Evolutionary conservation across 306 rosid genomes (phyloP).

Genomic region (Ziziphus jujuba): DNA sequence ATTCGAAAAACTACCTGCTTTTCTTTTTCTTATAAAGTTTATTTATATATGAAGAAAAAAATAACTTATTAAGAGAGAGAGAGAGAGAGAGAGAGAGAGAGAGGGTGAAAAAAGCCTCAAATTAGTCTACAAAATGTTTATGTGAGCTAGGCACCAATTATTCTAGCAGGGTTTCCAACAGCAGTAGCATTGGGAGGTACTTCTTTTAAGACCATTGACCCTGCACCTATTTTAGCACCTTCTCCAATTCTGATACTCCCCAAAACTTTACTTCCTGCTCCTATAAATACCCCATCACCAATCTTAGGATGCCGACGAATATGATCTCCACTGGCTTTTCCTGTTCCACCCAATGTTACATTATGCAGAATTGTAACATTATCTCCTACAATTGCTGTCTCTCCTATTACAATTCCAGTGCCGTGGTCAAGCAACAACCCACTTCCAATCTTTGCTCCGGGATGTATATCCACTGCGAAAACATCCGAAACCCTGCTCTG

Average conservation of each 20-base stretch:
- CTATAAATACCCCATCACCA: slow-evolving; percentile 21
- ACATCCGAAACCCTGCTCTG: slow-evolving; percentile 32
- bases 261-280: slow-evolving; percentile 16
- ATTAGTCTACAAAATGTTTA: too few relatives aligned
- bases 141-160: neutral
- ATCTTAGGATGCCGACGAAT: slow-evolving; percentile 13
- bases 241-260: slow-evolving; percentile 15
- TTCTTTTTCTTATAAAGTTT: too few relatives aligned
- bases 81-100: too few relatives aligned
- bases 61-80: too few relatives aligned
- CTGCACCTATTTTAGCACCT: slow-evolving; percentile 24
- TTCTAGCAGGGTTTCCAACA: slow-evolving; percentile 24
- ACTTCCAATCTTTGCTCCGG: slow-evolving; percentile 18
- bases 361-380: slow-evolving; percentile 21
- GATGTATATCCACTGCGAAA: slow-evolving; percentile 20
- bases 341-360: slow-evolving; percentile 23
- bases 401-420: slow-evolving; percentile 23
- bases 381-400: slow-evolving; percentile 18
- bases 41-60: too few relatives aligned
- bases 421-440: slow-evolving; percentile 26
- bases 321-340: slow-evolving; percentile 19
- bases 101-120: too few relatives aligned
- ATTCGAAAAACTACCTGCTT: too few relatives aligned
- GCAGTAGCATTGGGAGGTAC: slow-evolving; percentile 17
- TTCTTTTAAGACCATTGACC: slow-evolving; percentile 15